Evolutionary conservation across 148 eudicot species (phyloP).

Genomic region (Vaccinium vitisidaea): DNA sequence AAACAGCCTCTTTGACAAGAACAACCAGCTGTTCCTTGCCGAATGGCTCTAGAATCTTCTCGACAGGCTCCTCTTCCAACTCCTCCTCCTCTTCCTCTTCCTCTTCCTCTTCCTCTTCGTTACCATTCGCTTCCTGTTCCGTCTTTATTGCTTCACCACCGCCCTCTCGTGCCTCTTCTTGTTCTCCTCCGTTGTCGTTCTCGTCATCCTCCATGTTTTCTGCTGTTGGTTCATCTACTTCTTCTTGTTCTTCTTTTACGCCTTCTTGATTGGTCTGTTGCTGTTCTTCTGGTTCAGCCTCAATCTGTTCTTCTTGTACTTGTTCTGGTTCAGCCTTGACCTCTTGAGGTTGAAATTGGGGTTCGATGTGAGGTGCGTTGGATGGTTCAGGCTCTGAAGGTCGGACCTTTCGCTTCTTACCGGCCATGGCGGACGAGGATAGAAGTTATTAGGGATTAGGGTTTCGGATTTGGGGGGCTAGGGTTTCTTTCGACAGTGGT

Average conservation of each 20-base stretch:
- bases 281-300: conserved; percentile 2
- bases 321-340: neutral
- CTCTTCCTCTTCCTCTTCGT: conserved; percentile 7
- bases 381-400: neutral
- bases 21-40: conserved; percentile 60
- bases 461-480: neutral
- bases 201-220: conserved; percentile 25
- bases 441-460: neutral
- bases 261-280: neutral
- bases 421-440: neutral
- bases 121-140: conserved; percentile 14
- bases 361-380: neutral
- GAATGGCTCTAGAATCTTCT: conserved; percentile 74
- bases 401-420: conserved; percentile 6
- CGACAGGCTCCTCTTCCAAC: conserved; percentile 58
- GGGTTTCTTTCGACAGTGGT: neutral
- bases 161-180: conserved; percentile 21
- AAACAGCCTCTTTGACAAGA: conserved; percentile 60
- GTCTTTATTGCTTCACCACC: neutral
- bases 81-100: conserved; percentile 37
- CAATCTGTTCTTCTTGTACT: neutral
- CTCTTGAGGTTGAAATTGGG: neutral
- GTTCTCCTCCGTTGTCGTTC: conserved; percentile 28
- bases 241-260: neutral
- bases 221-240: neutral